Base-by-base conservation (phyloP, 78 protist species). In the Chrysochromulina tobinii region DNA sequence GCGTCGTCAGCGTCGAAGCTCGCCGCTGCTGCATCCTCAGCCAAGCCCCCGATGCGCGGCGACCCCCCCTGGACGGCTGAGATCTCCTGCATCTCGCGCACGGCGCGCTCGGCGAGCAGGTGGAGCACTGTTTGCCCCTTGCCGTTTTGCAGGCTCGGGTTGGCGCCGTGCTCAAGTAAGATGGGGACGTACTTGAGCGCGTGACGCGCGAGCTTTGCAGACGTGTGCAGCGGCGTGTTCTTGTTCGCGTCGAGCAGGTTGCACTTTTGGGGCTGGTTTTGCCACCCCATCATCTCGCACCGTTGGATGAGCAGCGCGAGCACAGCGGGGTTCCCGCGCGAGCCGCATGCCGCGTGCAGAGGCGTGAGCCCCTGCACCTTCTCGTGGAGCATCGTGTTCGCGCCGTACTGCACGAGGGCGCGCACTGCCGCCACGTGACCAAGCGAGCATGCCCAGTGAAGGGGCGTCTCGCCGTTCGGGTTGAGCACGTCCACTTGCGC, bases 381-480 rank as follows among this genome's bases (percentile, higher is more conserved):
- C 14, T 9, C 72, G 72, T 18, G 27, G 27, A 72, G 38, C n/a
- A 72, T 4, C 14, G 81, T 15, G 81, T 72, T 53, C 12, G 81
- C 85, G 58, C 85, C 85, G 38, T 77, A 59, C 85, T 51, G 54
- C 4, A 53, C 20, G 25, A 77, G 58, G 54, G 3, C 1, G 61
- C 61, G 61, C 54, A 77, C 61, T 3, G 53, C 85, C 12, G 9
- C 3, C 27, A 18, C 38, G 27, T 53, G 85, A 18, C 61, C 85
- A 59, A 77, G 85, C 15, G 61, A 50, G 0, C 54, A 50, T 38
- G 85, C 85, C 85, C 85, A 77, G 58, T 77, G 85, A n/a, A 77
- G 85, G 61, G 85, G 54, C 85, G 85, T 77, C 85, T 77, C 85
- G 23, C 61, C 85, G 85, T 77, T 77, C 7, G 85, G 85, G 85